phyloP scores from a whole-genome alignment of 805 yeast species.

The Candida pseudoglaebosa region DNA sequence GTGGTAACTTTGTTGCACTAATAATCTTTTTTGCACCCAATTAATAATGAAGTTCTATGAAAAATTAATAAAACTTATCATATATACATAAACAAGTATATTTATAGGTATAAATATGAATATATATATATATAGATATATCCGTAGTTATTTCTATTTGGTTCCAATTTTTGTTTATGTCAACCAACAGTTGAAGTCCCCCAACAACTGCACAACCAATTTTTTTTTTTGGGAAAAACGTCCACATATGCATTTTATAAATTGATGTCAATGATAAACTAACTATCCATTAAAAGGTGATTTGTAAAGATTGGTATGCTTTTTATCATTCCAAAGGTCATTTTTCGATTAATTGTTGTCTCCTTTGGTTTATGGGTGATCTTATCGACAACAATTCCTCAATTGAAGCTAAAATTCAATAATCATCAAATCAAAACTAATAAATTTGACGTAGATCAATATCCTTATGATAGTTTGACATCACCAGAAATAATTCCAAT shows the following conservation, averaged over 20 bases:
- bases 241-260: neutral
- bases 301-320: too few species aligned
- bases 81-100: too few species aligned
- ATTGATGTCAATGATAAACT: neutral
- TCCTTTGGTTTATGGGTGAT: conserved; percentile 36
- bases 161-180: too few species aligned
- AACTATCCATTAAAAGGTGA: too few species aligned
- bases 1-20: neutral
- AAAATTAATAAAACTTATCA: too few species aligned
- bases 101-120: too few species aligned
- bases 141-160: too few species aligned
- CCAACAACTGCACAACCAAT: conserved; percentile 1
- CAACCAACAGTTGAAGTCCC: neutral
- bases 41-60: too few species aligned
- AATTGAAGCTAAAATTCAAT: conserved; percentile 24
- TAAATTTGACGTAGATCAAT: conserved; percentile 18
- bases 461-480: conserved; percentile 36
- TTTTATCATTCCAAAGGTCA: conserved; percentile 7
- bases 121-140: too few species aligned
- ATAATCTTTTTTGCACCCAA: neutral
- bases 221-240: conserved; percentile 1
- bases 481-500: conserved; percentile 32
- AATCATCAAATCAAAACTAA: conserved; percentile 25
- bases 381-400: conserved; percentile 39
- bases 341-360: conserved; percentile 14